Evolutionary conservation across 2,329 filamentous ascomycete species (phyloP), one percentile per base, ranked within the genome.

Genomic region (Alternaria consortialis): DNA sequence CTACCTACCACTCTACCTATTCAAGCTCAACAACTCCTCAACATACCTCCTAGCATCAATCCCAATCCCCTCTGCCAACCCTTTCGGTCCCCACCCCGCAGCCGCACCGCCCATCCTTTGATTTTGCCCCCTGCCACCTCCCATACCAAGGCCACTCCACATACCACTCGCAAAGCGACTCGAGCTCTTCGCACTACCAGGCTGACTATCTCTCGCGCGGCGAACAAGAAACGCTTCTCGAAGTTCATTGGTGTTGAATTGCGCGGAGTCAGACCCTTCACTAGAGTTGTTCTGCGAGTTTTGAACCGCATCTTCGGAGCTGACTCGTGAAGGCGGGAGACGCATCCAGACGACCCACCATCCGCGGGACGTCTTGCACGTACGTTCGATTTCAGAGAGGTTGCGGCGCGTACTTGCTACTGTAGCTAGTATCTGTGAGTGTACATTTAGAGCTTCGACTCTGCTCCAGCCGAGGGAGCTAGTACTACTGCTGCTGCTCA

Each of bases 41-140:
- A 93, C 87, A 76, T 93, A 93, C 73, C 85, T 86, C 76, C 88
- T 85, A 31, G 91, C 92, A 81, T 94, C 91, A 34, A 93, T 84
- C 0, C 91, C 91, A 64, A 94, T 92, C 0, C 91, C 91, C 71
- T 91, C 88, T 0, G 86, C 88, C 65, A 93, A 77, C 56, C 85
- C 85, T 20, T 84, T 85, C 1, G 88, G 86, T 3, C 86, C 87
- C 86, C 44, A 84, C 70, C 83, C 86, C 81, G 58, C 83, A 71
- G 47, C 78, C 42, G 62, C 80, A 72, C 62, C 80, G 60, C 69
- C 83, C 67, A 73, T 76, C 42, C 64, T 71, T 67, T 71, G 65
- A 46, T 61, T 74, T 64, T 71, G 68, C 2, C 52, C 46, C 20
- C 39, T 20, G 3, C 40, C 50, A 9, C 57, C 44, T 2, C 64